Evolutionary conservation across 2,329 filamentous ascomycete species (phyloP).

Genomic region (Pseudogymnoascus sp.): DNA sequence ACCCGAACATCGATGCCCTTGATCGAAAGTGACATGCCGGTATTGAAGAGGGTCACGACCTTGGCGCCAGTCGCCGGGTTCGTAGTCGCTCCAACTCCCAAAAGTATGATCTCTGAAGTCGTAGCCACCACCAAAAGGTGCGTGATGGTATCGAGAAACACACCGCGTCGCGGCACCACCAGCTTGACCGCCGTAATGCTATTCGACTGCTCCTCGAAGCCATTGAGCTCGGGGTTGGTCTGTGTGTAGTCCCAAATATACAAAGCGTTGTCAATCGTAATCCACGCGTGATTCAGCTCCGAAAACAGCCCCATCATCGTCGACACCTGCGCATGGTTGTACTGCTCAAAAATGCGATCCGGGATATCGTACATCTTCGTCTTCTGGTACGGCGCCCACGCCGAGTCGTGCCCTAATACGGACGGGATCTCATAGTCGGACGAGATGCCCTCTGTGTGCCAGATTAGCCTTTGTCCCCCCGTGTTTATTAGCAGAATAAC

Average conservation of each 20-base stretch:
- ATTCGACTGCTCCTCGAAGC: slow-evolving; percentile 81
- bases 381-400: slow-evolving; percentile 87
- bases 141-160: slow-evolving; percentile 79
- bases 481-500: slow-evolving; percentile 8
- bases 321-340: slow-evolving; percentile 76
- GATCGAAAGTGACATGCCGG: slow-evolving; percentile 72
- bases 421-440: slow-evolving; percentile 80
- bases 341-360: slow-evolving; percentile 84
- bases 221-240: slow-evolving; percentile 82
- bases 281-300: slow-evolving; percentile 90
- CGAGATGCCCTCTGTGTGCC: slow-evolving; percentile 66
- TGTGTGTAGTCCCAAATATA: slow-evolving; percentile 98
- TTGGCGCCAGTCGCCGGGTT: slow-evolving; percentile 59
- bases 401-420: slow-evolving; percentile 41
- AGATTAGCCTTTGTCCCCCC: slow-evolving; percentile 21
- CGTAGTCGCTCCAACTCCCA: slow-evolving; percentile 69
- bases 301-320: slow-evolving; percentile 96
- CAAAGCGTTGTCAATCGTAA: slow-evolving; percentile 88
- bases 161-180: slow-evolving; percentile 72
- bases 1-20: slow-evolving; percentile 68
- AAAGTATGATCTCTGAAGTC: slow-evolving; percentile 70
- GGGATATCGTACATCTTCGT: slow-evolving; percentile 82
- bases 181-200: slow-evolving; percentile 88
- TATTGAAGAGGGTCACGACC: slow-evolving; percentile 74
- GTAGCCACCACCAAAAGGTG: slow-evolving; percentile 88